Conservation (phyloP, 768 basidiomycete genomes). For the Suillus brevipes region DNA sequence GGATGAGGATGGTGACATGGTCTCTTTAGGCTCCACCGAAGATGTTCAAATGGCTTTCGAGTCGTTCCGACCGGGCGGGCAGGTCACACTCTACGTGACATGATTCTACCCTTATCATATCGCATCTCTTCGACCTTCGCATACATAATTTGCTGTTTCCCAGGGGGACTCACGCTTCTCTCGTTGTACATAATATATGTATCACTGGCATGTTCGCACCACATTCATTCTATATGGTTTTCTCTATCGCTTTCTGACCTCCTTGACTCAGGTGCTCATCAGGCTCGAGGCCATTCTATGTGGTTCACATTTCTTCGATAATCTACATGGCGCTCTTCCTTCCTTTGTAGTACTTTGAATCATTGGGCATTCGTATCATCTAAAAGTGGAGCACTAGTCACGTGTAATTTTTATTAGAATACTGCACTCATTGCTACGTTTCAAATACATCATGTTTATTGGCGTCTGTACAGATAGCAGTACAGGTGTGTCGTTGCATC, state of each 20-base stretch:
- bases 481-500: background rate
- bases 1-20: constrained; percentile 92
- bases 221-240: constrained; percentile 25
- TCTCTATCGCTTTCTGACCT: constrained; percentile 22
- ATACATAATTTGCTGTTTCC: constrained; percentile 17
- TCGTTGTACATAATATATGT: constrained; percentile 17
- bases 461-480: constrained; percentile 5
- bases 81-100: constrained; percentile 79
- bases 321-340: constrained; percentile 14
- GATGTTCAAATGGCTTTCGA: constrained; percentile 96
- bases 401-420: constrained; percentile 37
- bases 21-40: constrained; percentile 85
- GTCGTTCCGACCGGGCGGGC: constrained; percentile 73
- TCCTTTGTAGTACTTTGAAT: constrained; percentile 10
- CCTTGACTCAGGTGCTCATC: constrained; percentile 13
- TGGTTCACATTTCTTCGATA: constrained; percentile 11
- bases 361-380: constrained; percentile 24
- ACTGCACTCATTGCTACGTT: constrained; percentile 37
- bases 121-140: constrained; percentile 12
- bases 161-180: constrained; percentile 13
- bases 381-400: constrained; percentile 36
- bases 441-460: constrained; percentile 30
- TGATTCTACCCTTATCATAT: constrained; percentile 35
- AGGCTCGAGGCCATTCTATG: constrained; percentile 9
- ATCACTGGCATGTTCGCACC: constrained; percentile 19